A percentile compares a stretch with the other conserved stretches of the same genome.
These are phyloP conservation scores for Amanita jacksonii DNA, from an alignment of 768 basidiomycete genomes.

Conservation along the genomic window DNA sequence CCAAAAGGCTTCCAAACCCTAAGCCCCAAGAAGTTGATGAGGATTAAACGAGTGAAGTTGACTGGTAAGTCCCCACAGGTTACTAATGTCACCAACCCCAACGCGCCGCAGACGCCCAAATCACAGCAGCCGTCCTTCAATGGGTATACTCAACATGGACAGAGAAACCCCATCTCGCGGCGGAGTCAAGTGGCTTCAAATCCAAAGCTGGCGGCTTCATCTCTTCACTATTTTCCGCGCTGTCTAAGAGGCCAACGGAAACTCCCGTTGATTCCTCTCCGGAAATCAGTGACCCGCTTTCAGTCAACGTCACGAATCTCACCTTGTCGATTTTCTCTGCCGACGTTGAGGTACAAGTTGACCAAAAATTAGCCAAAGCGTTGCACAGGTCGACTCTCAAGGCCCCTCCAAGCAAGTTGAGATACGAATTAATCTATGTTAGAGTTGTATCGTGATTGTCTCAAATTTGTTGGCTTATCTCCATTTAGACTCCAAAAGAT, in stretches of 20 bases:
- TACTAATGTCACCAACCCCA: neutral
- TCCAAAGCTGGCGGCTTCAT: conserved; percentile 34
- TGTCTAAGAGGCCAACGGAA: conserved; percentile 27
- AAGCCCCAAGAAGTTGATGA: conserved; percentile 60
- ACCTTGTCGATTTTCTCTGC: conserved; percentile 58
- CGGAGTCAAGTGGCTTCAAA: conserved; percentile 16
- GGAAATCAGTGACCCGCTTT: conserved; percentile 24
- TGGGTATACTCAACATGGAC: conserved; percentile 64
- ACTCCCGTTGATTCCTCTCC: neutral
- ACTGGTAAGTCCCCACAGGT: conserved; percentile 36
- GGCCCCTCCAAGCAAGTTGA: conserved; percentile 68
- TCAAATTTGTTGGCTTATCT: neutral
- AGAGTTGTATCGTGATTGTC: conserved; percentile 13
- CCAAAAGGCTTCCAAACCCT: conserved; percentile 46
- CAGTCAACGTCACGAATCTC: conserved; percentile 43
- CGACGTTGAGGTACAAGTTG: conserved; percentile 52
- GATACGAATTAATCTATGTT: conserved; percentile 84
- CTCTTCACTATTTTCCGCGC: conserved; percentile 32
- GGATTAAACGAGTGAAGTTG: conserved; percentile 49
- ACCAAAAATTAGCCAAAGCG: conserved; percentile 60
- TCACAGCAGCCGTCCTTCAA: conserved; percentile 74
- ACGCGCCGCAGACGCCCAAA: conserved; percentile 47
- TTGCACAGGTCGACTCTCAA: conserved; percentile 92
- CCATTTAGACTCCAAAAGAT: conserved; percentile 62
- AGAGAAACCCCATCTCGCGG: conserved; percentile 38